Percentiles rank a stretch among this genome's conserved stretches.
phyloP scores from a whole-genome alignment of 2,329 filamentous ascomycete species.

The Fusarium proliferatum region DNA sequence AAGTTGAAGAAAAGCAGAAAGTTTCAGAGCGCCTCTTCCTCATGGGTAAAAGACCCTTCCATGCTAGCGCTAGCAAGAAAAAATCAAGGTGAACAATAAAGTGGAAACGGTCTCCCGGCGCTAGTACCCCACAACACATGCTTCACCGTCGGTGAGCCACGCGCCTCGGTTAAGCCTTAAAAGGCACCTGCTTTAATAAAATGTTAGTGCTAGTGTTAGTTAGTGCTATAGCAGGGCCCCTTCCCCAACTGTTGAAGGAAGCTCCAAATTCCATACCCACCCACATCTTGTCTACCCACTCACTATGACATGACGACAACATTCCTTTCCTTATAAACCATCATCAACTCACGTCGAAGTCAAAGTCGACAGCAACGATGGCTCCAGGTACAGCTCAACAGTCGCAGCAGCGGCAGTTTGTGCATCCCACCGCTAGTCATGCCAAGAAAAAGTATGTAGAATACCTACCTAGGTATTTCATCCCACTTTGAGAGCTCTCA shows the following conservation, averaged over 20 bases:
- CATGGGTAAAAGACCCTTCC: constrained; percentile 29
- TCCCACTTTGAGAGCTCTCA: neutral
- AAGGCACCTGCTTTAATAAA: neutral
- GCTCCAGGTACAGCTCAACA: constrained; percentile 50
- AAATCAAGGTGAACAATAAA: constrained; percentile 48
- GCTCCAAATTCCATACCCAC: constrained; percentile 31
- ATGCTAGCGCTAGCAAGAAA: constrained; percentile 40
- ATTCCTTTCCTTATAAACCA: constrained; percentile 39
- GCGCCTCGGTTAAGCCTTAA: constrained; percentile 7
- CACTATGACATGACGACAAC: constrained; percentile 43
- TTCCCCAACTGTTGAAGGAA: constrained; percentile 46
- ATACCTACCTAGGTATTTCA: neutral
- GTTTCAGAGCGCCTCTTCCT: constrained; percentile 5
- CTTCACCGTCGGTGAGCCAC: constrained; percentile 32
- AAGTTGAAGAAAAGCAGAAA: constrained; percentile 11
- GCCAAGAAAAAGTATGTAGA: constrained; percentile 61
- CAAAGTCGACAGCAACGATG: constrained; percentile 50
- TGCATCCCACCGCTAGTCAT: constrained; percentile 62
- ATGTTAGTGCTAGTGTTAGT: constrained; percentile 11
- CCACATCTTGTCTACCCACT: constrained; percentile 6
- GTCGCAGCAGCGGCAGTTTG: constrained; percentile 52
- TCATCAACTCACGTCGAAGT: constrained; percentile 25
- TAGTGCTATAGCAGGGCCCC: constrained; percentile 3
- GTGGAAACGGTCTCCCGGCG: constrained; percentile 23
- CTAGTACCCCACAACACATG: constrained; percentile 32